Conservation (phyloP, 768 basidiomycete species). For the Agaricus blazei region DNA sequence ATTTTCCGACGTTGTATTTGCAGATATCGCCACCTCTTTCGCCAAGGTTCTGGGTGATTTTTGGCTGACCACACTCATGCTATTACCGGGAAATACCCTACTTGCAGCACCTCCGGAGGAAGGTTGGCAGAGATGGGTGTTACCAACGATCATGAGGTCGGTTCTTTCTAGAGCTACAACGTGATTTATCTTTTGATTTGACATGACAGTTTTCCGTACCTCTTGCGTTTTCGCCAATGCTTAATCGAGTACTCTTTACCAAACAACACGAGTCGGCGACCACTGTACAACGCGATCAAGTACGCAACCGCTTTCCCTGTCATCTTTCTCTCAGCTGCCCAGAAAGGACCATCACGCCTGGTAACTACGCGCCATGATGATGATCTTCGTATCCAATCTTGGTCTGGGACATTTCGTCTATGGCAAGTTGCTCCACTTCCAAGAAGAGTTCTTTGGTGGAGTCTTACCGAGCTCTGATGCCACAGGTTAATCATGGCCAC, state of each 20-base stretch:
- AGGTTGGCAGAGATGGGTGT: slow-evolving; percentile 67
- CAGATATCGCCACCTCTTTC: slow-evolving; percentile 94
- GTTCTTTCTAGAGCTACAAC: slow-evolving; percentile 10
- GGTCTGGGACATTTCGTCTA: slow-evolving; percentile 74
- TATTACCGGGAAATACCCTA: slow-evolving; percentile 80
- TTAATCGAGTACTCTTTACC: slow-evolving; percentile 72
- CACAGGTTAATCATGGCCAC: slow-evolving; percentile 77
- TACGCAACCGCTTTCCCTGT: slow-evolving; percentile 97
- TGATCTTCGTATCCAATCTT: slow-evolving; percentile 37
- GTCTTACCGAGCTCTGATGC: slow-evolving; percentile 5
- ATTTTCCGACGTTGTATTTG: slow-evolving; percentile 91
- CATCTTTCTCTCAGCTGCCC: slow-evolving; percentile 90
- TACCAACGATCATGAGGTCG: slow-evolving; percentile 87
- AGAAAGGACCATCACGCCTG: slow-evolving; percentile 51
- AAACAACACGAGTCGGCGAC: slow-evolving; percentile 60
- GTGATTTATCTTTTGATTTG: neutral
- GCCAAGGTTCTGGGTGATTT: slow-evolving; percentile 95
- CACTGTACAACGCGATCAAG: slow-evolving; percentile 89
- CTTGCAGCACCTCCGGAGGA: slow-evolving; percentile 55
- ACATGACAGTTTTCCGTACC: slow-evolving; percentile 66
- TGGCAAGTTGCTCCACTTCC: slow-evolving; percentile 50
- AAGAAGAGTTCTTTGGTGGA: neutral
- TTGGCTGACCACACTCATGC: slow-evolving; percentile 84
- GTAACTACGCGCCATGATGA: slow-evolving; percentile 48
- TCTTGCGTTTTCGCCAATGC: slow-evolving; percentile 93